A percentile compares a stretch with the other conserved stretches of the same genome.
Conservation (phyloP, 2,329 filamentous ascomycete genomes). For the Fusarium acutatum region DNA sequence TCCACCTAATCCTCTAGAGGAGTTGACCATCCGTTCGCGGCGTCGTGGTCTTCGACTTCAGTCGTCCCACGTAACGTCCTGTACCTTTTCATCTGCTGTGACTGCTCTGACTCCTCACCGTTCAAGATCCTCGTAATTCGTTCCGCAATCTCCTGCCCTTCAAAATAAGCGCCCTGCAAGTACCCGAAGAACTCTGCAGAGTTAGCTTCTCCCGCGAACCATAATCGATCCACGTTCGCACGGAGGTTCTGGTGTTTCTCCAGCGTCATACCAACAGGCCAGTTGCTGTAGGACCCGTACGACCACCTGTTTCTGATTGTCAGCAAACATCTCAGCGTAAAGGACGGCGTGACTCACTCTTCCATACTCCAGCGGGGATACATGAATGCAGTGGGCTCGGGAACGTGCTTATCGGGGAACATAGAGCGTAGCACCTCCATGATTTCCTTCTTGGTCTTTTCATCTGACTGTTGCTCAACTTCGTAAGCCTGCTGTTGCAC, state of each 20-base stretch:
- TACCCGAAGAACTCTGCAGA: slow-evolving; percentile 72
- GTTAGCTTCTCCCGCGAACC: slow-evolving; percentile 72
- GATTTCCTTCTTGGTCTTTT: slow-evolving; percentile 66
- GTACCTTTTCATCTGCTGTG: slow-evolving; percentile 11
- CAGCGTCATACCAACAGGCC: slow-evolving; percentile 69
- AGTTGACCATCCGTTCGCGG: slow-evolving; percentile 7
- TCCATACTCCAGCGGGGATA: slow-evolving; percentile 56
- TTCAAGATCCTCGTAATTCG: slow-evolving; percentile 46
- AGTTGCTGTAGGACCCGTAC: slow-evolving; percentile 73
- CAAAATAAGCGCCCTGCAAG: slow-evolving; percentile 69
- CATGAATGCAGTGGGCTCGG: slow-evolving; percentile 67
- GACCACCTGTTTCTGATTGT: slow-evolving; percentile 46
- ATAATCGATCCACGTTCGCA: slow-evolving; percentile 67
- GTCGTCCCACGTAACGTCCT: slow-evolving; percentile 10
- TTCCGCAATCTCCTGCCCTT: slow-evolving; percentile 60
- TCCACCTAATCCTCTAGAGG: neutral
- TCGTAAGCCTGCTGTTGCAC: slow-evolving; percentile 48
- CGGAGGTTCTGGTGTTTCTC: slow-evolving; percentile 74
- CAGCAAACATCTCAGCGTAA: slow-evolving; percentile 55
- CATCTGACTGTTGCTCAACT: slow-evolving; percentile 67
- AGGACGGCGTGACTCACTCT: slow-evolving; percentile 12
- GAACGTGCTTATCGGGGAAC: slow-evolving; percentile 65
- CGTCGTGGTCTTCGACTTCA: neutral
- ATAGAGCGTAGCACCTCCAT: slow-evolving; percentile 68
- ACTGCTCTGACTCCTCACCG: neutral